Percentiles rank a stretch among this genome's conserved stretches.
Evolutionary conservation across 495 filamentous ascomycete genomes (phyloP).

Genomic region (Neurospora sp.): DNA sequence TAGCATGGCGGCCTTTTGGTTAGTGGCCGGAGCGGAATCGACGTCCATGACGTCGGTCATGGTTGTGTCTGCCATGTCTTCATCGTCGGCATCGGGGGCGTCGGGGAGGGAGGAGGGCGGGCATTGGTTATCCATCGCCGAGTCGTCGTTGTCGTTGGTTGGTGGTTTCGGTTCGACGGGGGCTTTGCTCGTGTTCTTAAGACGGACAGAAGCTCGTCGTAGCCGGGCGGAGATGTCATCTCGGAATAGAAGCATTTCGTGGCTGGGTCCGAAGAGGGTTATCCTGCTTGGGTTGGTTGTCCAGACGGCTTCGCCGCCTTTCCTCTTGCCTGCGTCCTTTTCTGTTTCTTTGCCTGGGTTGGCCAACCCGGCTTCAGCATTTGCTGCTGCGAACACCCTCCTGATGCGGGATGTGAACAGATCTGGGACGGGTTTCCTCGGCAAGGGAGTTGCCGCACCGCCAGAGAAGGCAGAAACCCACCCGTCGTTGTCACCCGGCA

Average conservation of each 20-base stretch:
- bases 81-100: conserved; percentile 3
- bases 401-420: conserved; percentile 77
- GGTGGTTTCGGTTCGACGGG: conserved; percentile 1
- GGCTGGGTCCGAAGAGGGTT: conserved; percentile 69
- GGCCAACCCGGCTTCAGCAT: conserved; percentile 42
- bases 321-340: conserved; percentile 37
- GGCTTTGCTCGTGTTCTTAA: conserved; percentile 26
- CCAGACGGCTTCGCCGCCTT: conserved; percentile 67
- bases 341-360: neutral
- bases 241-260: conserved; percentile 76
- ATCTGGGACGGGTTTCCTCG: conserved; percentile 65
- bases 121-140: conserved; percentile 16
- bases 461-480: conserved; percentile 80
- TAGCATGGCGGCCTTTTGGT: neutral
- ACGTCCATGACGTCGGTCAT: conserved; percentile 36
- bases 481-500: conserved; percentile 92
- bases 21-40: conserved; percentile 7
- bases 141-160: conserved; percentile 16
- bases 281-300: conserved; percentile 76
- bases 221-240: conserved; percentile 76
- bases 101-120: conserved; percentile 3
- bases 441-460: conserved; percentile 68
- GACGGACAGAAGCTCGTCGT: conserved; percentile 59
- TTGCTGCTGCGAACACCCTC: conserved; percentile 67
- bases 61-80: neutral